Evolutionary conservation across 129 eudicot genomes (phyloP), one percentile per base, ranked within the genome.

Genomic region (Escallonia rubra): DNA sequence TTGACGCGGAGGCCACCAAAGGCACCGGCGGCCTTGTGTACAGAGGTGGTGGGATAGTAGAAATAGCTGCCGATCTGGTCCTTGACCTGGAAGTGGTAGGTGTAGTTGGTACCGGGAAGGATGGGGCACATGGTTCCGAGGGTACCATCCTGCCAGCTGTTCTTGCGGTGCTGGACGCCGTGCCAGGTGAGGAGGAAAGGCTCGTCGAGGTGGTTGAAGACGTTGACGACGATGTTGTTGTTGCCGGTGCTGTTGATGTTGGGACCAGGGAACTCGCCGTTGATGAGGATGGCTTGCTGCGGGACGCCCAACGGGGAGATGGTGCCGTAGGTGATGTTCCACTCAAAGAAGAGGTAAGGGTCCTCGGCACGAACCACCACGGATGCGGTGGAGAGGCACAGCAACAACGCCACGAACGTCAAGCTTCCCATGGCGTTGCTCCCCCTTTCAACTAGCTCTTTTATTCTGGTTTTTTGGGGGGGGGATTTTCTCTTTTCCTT

Each of bases 151-250:
- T 64, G 75, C 91, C 91, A 85, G 0, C 80, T 78, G 59, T 81
- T 85, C 74, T 85, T 85, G 69, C 91, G 66, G 41, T 81, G 87
- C 57, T 85, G 91, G 23, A 85, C 47, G 10, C 91, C 91, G 43
- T 69, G 67, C 86, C 86, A 85, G 2, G 79, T 71, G 58, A 85
- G 67, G 15, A 85, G 74, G 14, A 85, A 48, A 1, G 90, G 90
- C 78, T 81, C 86, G 46, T 81, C 90, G 0, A 85, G 74, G 16
- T 85, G 13, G 72, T 85, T 85, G 70, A 72, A 81, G 23, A 85
- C 75, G 49, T 85, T 85, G 38, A 85, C 74, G 7, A 81, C 77
- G 4, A 85, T 38, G 67, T 85, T 85, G 72, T 85, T 81, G 79
- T 85, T 85, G 44, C 84, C 64, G 3, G 86, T 85, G 55, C 76